Base-by-base conservation (phyloP, 495 filamentous ascomycete species). In the Penicillium lividum region DNA sequence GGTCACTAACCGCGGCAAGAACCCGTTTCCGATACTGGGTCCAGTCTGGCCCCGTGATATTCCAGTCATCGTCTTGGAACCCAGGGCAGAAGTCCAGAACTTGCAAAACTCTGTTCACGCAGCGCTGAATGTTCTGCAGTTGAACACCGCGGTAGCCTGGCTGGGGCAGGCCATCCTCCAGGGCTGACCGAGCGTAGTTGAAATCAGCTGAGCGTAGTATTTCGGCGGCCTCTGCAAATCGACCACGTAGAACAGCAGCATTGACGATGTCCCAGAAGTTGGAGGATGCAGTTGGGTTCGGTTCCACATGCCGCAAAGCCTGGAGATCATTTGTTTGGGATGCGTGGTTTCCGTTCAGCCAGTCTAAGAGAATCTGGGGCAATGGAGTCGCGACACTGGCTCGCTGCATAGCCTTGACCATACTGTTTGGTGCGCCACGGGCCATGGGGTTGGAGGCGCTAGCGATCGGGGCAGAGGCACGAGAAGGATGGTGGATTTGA, bases 191-290 rank as follows among this genome's bases (percentile, higher is more conserved):
- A 3, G 92, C 88, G 53, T 87, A 78, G 56, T 83, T 84, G 80
- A 92, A 96, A 46, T 89, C 87, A 1, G 90, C 89, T 8, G 81
- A 79, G 51, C 80, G 84, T 38, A 97, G 74, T 33, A 93, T 67
- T 38, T 77, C 72, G 3, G 86, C 76, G 0, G 86, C 85, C 10
- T 84, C 84, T 5, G 65, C 52, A 38, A 96, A 81, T 33, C 84
- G 82, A 25, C 92, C 92, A 15, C 92, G 87, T 5, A 93, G 72
- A 51, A 91, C 78, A 33, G 82, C 70, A 31, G 80, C 77, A 59
- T 85, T 87, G 16, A 96, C 73, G 9, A 85, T 80, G 64, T 91
- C 88, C 93, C 93, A 97, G 69, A 89, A 97, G 29, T 84, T 77
- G 6, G 74, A 72, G 61, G 92, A 88, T 46, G 84, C 83, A 3